Conservation (phyloP, 805 yeast genomes). For the Kodamaea restingae region DNA sequence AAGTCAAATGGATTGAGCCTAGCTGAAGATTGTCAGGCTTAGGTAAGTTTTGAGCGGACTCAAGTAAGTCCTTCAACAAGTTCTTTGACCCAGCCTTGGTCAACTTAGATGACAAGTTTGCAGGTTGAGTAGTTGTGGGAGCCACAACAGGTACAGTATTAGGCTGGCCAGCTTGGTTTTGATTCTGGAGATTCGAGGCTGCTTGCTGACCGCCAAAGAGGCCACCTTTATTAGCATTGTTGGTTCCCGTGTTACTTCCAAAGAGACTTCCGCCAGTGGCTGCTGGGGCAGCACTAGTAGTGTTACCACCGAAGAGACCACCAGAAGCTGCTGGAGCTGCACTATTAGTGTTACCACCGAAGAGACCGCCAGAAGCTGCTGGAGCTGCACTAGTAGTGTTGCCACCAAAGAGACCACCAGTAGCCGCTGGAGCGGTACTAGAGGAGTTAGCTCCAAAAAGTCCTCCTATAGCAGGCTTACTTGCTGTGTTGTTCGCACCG, state of each 20-base stretch:
- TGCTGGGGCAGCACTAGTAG: no score
- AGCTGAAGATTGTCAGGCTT: slow-evolving; percentile 52
- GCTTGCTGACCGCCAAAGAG: background rate
- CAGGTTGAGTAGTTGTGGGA: background rate
- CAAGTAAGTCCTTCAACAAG: slow-evolving; percentile 65
- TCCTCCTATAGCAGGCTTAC: slow-evolving; percentile 1
- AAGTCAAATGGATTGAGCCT: slow-evolving; percentile 77
- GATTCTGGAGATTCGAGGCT: background rate
- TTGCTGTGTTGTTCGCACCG: slow-evolving; percentile 1
- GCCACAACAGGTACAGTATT: slow-evolving; percentile 6
- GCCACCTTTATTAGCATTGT: no score
- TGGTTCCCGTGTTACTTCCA: no score
- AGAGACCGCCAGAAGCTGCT: background rate
- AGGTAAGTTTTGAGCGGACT: slow-evolving; percentile 74
- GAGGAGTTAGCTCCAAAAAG: slow-evolving; percentile 8
- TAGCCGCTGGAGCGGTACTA: background rate
- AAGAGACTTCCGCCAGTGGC: no score
- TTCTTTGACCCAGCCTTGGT: slow-evolving; percentile 10
- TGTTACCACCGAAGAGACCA: slow-evolving; percentile 11
- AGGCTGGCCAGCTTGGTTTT: background rate
- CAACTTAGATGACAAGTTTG: background rate
- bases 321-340: slow-evolving; percentile 5
- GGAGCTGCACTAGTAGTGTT: background rate
- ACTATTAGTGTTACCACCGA: slow-evolving; percentile 3
- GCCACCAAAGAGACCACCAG: slow-evolving; percentile 1